A percentile compares a stretch with the other conserved stretches of the same genome.
phyloP scores from a whole-genome alignment of 257 asterid genomes.

The Forsythia suspensa region DNA sequence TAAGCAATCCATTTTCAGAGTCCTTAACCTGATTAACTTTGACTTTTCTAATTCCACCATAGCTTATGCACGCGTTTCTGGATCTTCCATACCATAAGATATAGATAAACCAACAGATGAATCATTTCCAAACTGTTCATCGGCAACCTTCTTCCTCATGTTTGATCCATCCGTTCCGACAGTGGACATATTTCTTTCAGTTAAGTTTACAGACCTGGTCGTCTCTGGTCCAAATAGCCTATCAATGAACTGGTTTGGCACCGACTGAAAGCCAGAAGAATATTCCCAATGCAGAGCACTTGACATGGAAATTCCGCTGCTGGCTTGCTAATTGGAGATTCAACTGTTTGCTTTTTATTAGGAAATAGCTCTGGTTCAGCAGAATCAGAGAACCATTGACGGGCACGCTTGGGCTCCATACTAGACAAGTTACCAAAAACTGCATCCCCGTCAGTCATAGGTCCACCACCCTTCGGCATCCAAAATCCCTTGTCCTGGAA shows the following conservation, averaged over 20 bases:
- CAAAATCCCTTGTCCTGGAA: conserved; percentile 77
- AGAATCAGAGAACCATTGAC: conserved; percentile 60
- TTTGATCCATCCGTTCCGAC: conserved; percentile 40
- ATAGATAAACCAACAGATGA: conserved; percentile 71
- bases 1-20: conserved; percentile 44
- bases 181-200: conserved; percentile 39
- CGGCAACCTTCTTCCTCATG: conserved; percentile 32
- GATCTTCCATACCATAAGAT: conserved; percentile 65
- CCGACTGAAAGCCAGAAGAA: conserved; percentile 56
- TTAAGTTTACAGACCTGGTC: conserved; percentile 31
- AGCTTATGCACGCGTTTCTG: conserved; percentile 51
- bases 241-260: conserved; percentile 60
- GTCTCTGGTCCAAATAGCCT: conserved; percentile 63
- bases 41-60: conserved; percentile 63
- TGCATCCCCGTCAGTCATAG: conserved; percentile 50
- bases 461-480: conserved; percentile 68
- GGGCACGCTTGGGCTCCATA: conserved; percentile 63
- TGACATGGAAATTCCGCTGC: conserved; percentile 39
- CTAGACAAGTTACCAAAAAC: conserved; percentile 62
- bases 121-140: conserved; percentile 49
- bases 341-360: conserved; percentile 66
- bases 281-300: conserved; percentile 66
- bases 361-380: conserved; percentile 65
- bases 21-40: conserved; percentile 76
- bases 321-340: conserved; percentile 47